Evolutionary conservation across 2,329 filamentous ascomycete species (phyloP), one percentile per base, ranked within the genome.

Genomic region (Penicillium capsulatum): DNA sequence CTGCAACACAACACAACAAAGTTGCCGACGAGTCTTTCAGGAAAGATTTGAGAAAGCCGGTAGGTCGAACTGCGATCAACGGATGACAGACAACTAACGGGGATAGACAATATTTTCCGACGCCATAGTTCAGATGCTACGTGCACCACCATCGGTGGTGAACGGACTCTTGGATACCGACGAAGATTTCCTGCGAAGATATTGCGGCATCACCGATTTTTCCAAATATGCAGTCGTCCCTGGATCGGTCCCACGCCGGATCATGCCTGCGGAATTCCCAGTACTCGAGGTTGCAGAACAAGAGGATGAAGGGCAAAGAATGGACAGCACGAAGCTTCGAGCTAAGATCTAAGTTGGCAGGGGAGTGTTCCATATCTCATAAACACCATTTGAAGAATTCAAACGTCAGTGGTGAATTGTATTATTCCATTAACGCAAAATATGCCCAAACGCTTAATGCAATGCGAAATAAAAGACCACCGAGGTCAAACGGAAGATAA

Each of bases 111-210:
- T 94, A 45, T 94, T 86, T 65, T 87, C 85, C 0, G 84, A 90
- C 55, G 86, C 87, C 1, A 79, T 94, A 13, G 63, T 91, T 1
- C 83, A 76, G 1, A 84, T 94, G 63, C 69, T 92, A 2, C 61
- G 66, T 7, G 75, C 83, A 0, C 78, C 82, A 0, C 66, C 78
- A 0, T 47, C 67, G 1, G 62, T 64, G 3, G 81, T 92, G 15
- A 94, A 87, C 58, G 88, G 87, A 0, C 65, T 78, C 30, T 67
- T 91, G 4, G 73, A 83, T 42, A 75, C 89, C 1, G 88, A 94
- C 54, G 87, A 94, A 59, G 87, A 94, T 58, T 92, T 89, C 50
- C 69, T 94, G 19, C 72, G 84, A 13, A 70, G 75, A 5, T 72
- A 81, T 43, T 71, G 67, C 14, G 80, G 81, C 1, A 70, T 89